Percentiles rank a stretch among this genome's conserved stretches.
Evolutionary conservation across 23 red algal species (phyloP).

Genomic region (Agarophyton chilense): DNA sequence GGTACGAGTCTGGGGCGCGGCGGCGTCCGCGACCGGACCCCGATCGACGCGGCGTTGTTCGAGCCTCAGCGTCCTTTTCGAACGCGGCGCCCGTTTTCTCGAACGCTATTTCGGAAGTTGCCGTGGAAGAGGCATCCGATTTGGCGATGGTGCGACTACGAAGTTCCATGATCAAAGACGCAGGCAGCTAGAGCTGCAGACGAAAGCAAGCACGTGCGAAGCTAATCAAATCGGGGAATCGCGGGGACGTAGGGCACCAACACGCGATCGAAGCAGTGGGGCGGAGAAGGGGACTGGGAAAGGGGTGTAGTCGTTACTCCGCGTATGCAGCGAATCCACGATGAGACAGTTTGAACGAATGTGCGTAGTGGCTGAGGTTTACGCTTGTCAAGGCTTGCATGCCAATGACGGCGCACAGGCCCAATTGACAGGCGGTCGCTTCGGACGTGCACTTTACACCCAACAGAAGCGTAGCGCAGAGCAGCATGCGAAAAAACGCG

Average conservation of each 20-base stretch:
- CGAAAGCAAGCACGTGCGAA: background rate
- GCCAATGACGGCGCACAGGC: too few species aligned
- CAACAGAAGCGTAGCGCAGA: too few species aligned
- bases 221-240: background rate
- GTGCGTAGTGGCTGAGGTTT: background rate
- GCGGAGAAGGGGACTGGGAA: too few species aligned
- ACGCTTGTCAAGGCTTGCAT: too few species aligned
- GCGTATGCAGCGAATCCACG: too few species aligned
- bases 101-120: background rate
- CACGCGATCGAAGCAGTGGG: too few species aligned
- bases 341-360: background rate
- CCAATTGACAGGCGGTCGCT: too few species aligned
- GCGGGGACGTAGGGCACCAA: too few species aligned
- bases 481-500: too few species aligned
- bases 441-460: too few species aligned
- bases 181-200: background rate
- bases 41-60: background rate
- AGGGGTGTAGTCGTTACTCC: too few species aligned
- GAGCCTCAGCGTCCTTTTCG: background rate
- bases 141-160: slow-evolving; percentile 15
- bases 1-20: background rate
- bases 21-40: background rate
- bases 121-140: background rate
- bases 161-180: background rate
- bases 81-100: background rate